phyloP scores from a whole-genome alignment of 2,329 filamentous ascomycete species.

The Claviceps citrina region DNA sequence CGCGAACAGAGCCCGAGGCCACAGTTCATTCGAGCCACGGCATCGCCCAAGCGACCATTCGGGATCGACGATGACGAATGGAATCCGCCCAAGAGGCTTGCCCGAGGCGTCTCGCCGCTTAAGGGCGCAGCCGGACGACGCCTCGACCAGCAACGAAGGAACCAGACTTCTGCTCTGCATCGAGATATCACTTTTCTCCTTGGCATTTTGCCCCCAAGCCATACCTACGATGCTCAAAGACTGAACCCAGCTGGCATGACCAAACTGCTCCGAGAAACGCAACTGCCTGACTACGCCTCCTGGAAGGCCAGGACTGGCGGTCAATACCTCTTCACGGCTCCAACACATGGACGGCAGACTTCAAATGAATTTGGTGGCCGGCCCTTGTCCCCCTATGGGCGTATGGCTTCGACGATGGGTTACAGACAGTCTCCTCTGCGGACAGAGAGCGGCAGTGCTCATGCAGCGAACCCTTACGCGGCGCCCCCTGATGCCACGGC shows the following conservation, averaged over 20 bases:
- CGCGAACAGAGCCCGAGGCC: constrained; percentile 31
- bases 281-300: constrained; percentile 44
- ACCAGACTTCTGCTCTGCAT: constrained; percentile 53
- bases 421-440: constrained; percentile 39
- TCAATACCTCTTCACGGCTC: constrained; percentile 20
- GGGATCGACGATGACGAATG: constrained; percentile 56
- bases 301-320: constrained; percentile 33
- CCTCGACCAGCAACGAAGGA: constrained; percentile 60
- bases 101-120: constrained; percentile 78
- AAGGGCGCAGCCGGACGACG: constrained; percentile 81
- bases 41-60: constrained; percentile 47
- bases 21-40: constrained; percentile 30
- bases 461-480: constrained; percentile 16
- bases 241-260: constrained; percentile 61
- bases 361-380: constrained; percentile 29
- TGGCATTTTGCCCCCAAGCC: constrained; percentile 58
- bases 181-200: constrained; percentile 50
- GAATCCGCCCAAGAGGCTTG: constrained; percentile 69
- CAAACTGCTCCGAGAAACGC: constrained; percentile 51
- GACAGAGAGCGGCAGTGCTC: constrained; percentile 23
- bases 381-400: constrained; percentile 33
- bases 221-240: constrained; percentile 54
- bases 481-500: constrained; percentile 15
- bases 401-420: constrained; percentile 23
- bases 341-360: constrained; percentile 24